These are phyloP conservation scores for Sungouiella blattae DNA, from an alignment of 805 yeast genomes.

Conservation along the genomic window DNA sequence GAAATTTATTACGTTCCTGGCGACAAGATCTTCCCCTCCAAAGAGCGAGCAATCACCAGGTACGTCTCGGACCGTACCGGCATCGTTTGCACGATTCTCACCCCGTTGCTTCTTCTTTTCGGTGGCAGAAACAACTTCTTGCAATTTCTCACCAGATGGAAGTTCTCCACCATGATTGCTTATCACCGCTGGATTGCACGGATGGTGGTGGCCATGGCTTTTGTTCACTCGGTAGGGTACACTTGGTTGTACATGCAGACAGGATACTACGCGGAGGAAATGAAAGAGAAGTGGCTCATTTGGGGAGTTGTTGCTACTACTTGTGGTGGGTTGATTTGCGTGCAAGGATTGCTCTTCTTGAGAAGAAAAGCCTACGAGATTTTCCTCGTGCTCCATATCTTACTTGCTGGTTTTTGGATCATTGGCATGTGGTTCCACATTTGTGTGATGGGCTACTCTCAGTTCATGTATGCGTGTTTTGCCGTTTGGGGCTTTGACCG, in stretches of 20 bases:
- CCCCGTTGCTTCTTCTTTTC: constrained; percentile 14
- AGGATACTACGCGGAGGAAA: constrained; percentile 4
- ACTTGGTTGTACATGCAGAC: constrained; percentile 3
- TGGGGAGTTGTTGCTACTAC: constrained; percentile 13
- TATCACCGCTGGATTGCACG: constrained; percentile 17
- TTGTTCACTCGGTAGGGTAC: constrained; percentile 11
- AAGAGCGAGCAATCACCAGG: constrained; percentile 7
- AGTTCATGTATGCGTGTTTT: constrained; percentile 46
- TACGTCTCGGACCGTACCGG: constrained; percentile 16
- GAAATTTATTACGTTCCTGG: constrained; percentile 5
- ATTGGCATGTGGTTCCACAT: constrained; percentile 19
- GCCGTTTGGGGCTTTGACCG: constrained; percentile 61
- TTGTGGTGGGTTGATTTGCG: constrained; percentile 10
- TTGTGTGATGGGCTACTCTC: constrained; percentile 18
- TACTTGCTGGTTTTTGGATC: constrained; percentile 19
- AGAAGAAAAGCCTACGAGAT: constrained; percentile 21
- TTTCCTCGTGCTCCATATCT: constrained; percentile 21
- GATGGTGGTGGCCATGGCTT: constrained; percentile 10
- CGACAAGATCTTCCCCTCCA: constrained; percentile 7
- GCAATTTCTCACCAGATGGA: constrained; percentile 15
- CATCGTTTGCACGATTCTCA: constrained; percentile 6
- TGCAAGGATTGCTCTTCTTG: constrained; percentile 16
- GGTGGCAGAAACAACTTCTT: constrained; percentile 18
- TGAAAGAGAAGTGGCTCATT: constrained; percentile 6
- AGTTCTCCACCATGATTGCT: constrained; percentile 11